phyloP scores from a whole-genome alignment of 2,329 filamentous ascomycete genomes.

The Botrytis porri region DNA sequence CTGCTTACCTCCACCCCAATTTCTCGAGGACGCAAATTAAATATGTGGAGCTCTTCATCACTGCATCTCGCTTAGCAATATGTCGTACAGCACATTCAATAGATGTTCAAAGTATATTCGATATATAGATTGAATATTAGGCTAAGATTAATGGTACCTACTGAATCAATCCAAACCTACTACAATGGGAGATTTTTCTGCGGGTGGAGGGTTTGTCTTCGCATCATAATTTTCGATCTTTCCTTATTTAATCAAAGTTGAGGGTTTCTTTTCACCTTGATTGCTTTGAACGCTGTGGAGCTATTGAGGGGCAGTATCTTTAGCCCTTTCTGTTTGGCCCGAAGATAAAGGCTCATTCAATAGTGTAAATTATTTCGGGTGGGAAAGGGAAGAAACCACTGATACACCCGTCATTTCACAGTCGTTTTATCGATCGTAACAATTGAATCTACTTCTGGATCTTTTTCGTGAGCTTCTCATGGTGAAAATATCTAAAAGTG shows the following conservation, averaged over 20 bases:
- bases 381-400: not conserved
- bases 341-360: not conserved
- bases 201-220: not conserved
- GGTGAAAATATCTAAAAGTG: not conserved
- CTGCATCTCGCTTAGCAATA: too few relatives aligned
- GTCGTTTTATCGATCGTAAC: accelerated
- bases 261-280: not conserved
- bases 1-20: too few relatives aligned
- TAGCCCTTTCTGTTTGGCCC: accelerated
- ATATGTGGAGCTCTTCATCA: too few relatives aligned
- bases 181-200: too few relatives aligned
- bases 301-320: not conserved
- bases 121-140: too few relatives aligned
- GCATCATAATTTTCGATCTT: not conserved
- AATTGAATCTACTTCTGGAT: not conserved
- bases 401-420: accelerated
- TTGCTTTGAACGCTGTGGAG: not conserved
- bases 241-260: not conserved
- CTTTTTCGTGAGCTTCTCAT: not conserved
- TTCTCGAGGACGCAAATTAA: too few relatives aligned
- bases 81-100: too few relatives aligned
- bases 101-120: too few relatives aligned
- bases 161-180: too few relatives aligned
- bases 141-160: too few relatives aligned
- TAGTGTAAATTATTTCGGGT: too few relatives aligned